These are phyloP conservation scores for Annulohypoxylon maeteangense DNA, from an alignment of 495 filamentous ascomycete species.

Conservation along the genomic window DNA sequence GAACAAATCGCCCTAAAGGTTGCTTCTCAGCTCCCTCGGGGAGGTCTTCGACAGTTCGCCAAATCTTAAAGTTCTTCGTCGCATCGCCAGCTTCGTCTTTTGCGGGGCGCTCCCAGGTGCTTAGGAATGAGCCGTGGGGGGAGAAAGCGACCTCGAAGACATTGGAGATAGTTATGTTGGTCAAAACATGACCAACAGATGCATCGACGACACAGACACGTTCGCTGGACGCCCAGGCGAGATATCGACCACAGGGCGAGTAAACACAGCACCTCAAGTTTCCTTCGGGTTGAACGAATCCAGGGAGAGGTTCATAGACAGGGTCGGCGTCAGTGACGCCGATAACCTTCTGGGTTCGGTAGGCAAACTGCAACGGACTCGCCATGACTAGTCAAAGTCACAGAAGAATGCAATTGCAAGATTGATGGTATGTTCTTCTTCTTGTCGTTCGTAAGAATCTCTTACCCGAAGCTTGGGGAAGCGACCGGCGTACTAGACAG, in stretches of 20 bases:
- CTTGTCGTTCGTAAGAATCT: conserved; percentile 42
- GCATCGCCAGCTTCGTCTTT: conserved; percentile 95
- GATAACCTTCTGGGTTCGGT: conserved; percentile 95
- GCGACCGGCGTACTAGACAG: conserved; percentile 6
- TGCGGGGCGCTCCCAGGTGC: conserved; percentile 93
- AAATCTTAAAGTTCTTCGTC: conserved; percentile 95
- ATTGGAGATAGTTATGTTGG: conserved; percentile 77
- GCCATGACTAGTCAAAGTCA: conserved; percentile 92
- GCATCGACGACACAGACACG: conserved; percentile 86
- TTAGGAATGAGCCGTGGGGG: conserved; percentile 87
- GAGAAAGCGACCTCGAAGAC: conserved; percentile 97
- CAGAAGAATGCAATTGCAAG: conserved; percentile 57
- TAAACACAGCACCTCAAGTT: conserved; percentile 94
- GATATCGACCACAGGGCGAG: conserved; percentile 93
- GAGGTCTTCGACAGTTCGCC: conserved; percentile 75
- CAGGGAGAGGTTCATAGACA: conserved; percentile 84
- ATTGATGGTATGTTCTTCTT: conserved; percentile 38
- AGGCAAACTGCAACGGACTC: conserved; percentile 88
- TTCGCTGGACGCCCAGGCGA: conserved; percentile 92
- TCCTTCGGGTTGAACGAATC: conserved; percentile 89
- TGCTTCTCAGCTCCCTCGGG: conserved; percentile 67
- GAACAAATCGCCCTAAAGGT: conserved; percentile 88
- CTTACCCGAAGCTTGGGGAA: conserved; percentile 29
- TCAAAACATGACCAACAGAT: conserved; percentile 78
- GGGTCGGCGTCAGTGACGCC: conserved; percentile 91